Base-by-base conservation (phyloP, 2,329 filamentous ascomycete genomes). In the Stachybotrys chartarum region DNA sequence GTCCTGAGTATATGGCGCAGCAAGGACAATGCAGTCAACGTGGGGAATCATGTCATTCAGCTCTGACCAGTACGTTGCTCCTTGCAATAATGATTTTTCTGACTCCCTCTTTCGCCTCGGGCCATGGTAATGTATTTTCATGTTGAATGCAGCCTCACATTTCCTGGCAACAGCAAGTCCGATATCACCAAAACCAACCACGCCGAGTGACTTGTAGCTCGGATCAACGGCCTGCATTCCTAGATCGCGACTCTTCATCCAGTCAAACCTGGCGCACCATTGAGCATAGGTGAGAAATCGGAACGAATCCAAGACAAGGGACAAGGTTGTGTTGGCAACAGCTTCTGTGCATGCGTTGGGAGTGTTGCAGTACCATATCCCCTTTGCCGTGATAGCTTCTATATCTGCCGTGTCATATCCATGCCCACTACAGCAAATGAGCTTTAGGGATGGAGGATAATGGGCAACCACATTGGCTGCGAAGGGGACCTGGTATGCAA, bases 381-480 rank as follows among this genome's bases (percentile, higher is more conserved):
- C 56, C 24, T 35, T 49, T 7, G 53, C 56, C 30, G 56, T 57
- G 18, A 57, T 57, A 30, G 56, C 56, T 1, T 57, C 50, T 5
- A 57, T 35, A 42, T 55, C 56, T 3, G 56, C 55, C 1, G 57
- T 52, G 12, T 60, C 58, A 31, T 60, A 55, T 3, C 58, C 58
- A 51, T 60, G 58, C 3, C 58, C 58, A 24, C 57, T 60, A 39
- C 58, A 60, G 53, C 56, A 60, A 30, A 60, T 56, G 32, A 60
- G 53, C 49, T 53, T 58, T n/a, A 60, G 55, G 17, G 56, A 54
- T 6, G 57, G 46, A 6, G 58, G 58, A 48, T 58, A 60, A 42
- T 58, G 49, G 2, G 58, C 53, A 5, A 60, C 57, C 7, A 60
- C 55, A 31, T 60, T 53, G 17, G 50, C 52, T 3, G 56, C 56